A percentile compares a stretch with the other conserved stretches of the same genome.
phyloP scores from a whole-genome alignment of 495 filamentous ascomycete genomes.

The Schizothecium vesticola region DNA sequence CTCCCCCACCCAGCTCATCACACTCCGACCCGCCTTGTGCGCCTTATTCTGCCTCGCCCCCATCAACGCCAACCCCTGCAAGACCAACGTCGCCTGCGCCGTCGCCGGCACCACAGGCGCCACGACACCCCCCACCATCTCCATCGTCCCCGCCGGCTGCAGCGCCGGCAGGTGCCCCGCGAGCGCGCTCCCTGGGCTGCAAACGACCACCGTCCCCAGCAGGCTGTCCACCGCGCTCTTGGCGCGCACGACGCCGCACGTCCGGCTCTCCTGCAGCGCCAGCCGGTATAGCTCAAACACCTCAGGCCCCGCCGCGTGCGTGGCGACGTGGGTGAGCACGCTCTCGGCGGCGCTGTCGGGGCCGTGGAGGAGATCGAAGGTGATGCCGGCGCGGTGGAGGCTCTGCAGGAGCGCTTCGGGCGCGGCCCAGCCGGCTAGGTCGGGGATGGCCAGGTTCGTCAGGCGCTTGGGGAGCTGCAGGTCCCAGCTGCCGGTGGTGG shows the following conservation, averaged over 20 bases:
- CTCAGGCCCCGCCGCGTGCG: conserved; percentile 64
- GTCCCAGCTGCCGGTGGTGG: conserved; percentile 44
- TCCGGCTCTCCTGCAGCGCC: conserved; percentile 64
- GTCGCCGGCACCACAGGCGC: conserved; percentile 70
- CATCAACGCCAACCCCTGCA: conserved; percentile 77
- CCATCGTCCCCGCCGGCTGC: conserved; percentile 40
- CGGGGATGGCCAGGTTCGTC: conserved; percentile 57
- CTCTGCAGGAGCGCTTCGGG: conserved; percentile 68
- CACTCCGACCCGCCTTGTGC: conserved; percentile 61
- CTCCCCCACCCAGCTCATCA: conserved; percentile 74
- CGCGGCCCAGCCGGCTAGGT: conserved; percentile 65
- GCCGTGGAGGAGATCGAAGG: conserved; percentile 78
- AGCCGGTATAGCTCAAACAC: conserved; percentile 78
- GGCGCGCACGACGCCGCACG: conserved; percentile 78
- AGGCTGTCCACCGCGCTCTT: conserved; percentile 63
- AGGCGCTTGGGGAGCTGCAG: conserved; percentile 47
- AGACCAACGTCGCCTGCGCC: conserved; percentile 59
- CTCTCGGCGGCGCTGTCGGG: conserved; percentile 62
- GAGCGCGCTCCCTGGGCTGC: conserved; percentile 60
- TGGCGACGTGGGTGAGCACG: conserved; percentile 69
- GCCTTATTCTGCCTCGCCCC: conserved; percentile 78
- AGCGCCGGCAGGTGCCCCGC: conserved; percentile 67
- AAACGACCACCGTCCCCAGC: conserved; percentile 78
- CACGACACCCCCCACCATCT: conserved; percentile 68
- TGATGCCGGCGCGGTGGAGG: conserved; percentile 60